phyloP scores from a whole-genome alignment of 1,284 basidiomycete species.

The Serendipita sp. region DNA sequence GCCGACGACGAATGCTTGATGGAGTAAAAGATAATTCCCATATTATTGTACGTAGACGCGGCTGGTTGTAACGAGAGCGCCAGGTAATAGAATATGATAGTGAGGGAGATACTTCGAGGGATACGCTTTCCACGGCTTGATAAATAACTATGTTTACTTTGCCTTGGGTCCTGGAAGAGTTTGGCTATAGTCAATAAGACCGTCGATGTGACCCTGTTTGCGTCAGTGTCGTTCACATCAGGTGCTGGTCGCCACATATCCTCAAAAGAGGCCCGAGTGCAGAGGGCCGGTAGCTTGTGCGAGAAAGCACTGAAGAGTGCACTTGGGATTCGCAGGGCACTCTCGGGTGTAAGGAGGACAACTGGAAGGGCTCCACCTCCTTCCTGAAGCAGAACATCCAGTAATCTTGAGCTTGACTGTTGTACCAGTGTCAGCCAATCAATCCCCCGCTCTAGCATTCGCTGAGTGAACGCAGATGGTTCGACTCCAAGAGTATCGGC shows the following conservation, averaged over 20 bases:
- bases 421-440: conserved; percentile 25
- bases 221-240: conserved; percentile 14
- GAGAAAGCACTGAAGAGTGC: conserved; percentile 26
- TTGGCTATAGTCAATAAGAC: conserved; percentile 43
- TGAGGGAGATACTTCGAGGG: conserved; percentile 31
- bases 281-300: conserved; percentile 27
- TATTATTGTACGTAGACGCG: conserved; percentile 45
- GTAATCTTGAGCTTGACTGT: conserved; percentile 22
- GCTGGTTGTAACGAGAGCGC: conserved; percentile 38
- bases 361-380: conserved; percentile 29
- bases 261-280: conserved; percentile 13
- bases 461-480: conserved; percentile 9
- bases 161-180: conserved; percentile 31
- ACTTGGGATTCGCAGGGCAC: conserved; percentile 24
- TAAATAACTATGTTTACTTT: conserved; percentile 20
- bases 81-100: conserved; percentile 43
- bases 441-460: conserved; percentile 19
- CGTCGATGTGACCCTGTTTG: conserved; percentile 34
- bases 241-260: conserved; percentile 16
- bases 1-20: conserved; percentile 23
- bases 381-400: conserved; percentile 21
- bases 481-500: conserved; percentile 15
- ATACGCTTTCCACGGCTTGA: conserved; percentile 17
- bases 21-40: conserved; percentile 43
- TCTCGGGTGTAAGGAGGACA: conserved; percentile 32